These are phyloP conservation scores for Trametes meyenii DNA, from an alignment of 768 basidiomycete species.

Conservation along the genomic window DNA sequence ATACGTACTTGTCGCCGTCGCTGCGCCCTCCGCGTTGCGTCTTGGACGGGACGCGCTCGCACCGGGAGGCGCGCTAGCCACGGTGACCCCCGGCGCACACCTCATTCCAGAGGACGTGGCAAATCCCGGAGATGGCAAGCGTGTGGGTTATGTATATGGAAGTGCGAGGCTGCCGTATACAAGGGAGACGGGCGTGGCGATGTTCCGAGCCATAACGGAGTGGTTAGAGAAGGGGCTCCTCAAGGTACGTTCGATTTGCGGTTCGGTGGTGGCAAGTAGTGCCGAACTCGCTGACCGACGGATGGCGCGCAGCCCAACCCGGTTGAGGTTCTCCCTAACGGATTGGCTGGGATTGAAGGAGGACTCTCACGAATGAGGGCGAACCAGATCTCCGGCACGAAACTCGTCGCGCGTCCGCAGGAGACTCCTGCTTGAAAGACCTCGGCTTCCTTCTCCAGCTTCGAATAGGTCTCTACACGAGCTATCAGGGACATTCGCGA, in stretches of 20 bases:
- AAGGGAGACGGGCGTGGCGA: constrained; percentile 8
- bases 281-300: constrained; percentile 21
- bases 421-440: constrained; percentile 29
- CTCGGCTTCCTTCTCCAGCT: background rate
- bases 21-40: constrained; percentile 18
- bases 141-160: constrained; percentile 17
- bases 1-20: constrained; percentile 7
- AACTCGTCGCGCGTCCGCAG: constrained; percentile 46
- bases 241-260: constrained; percentile 22
- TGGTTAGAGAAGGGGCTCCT: constrained; percentile 26
- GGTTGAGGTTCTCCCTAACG: constrained; percentile 30
- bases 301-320: constrained; percentile 17
- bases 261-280: constrained; percentile 17
- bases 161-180: constrained; percentile 13
- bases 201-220: constrained; percentile 24
- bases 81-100: constrained; percentile 3
- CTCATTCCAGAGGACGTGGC: constrained; percentile 1
- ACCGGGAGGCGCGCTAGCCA: constrained; percentile 25
- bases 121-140: constrained; percentile 23
- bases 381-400: constrained; percentile 42
- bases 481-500: too few species aligned
- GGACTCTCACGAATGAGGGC: constrained; percentile 19
- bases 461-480: too few species aligned
- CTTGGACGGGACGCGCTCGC: constrained; percentile 13
- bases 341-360: constrained; percentile 24